phyloP scores from a whole-genome alignment of 768 basidiomycete genomes.

The Tylopilus sp. region DNA sequence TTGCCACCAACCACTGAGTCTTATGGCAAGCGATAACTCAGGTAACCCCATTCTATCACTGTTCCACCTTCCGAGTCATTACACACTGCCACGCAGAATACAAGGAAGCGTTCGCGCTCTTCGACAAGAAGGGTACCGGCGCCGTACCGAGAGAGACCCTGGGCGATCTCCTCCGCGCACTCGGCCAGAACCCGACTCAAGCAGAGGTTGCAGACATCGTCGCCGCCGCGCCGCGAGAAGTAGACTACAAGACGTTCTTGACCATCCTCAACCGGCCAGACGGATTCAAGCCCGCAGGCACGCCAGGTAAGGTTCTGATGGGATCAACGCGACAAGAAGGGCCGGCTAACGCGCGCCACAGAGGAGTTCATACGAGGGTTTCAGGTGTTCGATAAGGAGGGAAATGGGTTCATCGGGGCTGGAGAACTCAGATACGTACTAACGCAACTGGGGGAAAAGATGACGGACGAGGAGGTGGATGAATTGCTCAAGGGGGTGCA shows the following conservation, averaged over 20 bases:
- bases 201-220: constrained; percentile 90
- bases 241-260: constrained; percentile 91
- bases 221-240: constrained; percentile 69
- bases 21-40: constrained; percentile 50
- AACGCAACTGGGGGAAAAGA: constrained; percentile 97
- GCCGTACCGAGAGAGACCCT: constrained; percentile 83
- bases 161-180: constrained; percentile 87
- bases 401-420: constrained; percentile 67
- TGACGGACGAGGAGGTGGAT: constrained; percentile 96
- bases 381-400: constrained; percentile 93
- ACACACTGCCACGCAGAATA: constrained; percentile 57
- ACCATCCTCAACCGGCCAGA: constrained; percentile 91
- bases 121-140: constrained; percentile 95
- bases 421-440: constrained; percentile 75
- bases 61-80: not conserved
- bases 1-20: not conserved
- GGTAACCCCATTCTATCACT: constrained; percentile 26
- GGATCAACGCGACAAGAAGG: not conserved
- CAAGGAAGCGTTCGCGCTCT: constrained; percentile 96
- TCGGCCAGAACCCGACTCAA: constrained; percentile 99
- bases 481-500: constrained; percentile 96
- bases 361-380: constrained; percentile 99
- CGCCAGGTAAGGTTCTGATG: constrained; percentile 62
- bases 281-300: constrained; percentile 96
- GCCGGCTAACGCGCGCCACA: constrained; percentile 29